Evolutionary conservation across 1,284 basidiomycete genomes (phyloP).

Genomic region (Thelephora terrestris): DNA sequence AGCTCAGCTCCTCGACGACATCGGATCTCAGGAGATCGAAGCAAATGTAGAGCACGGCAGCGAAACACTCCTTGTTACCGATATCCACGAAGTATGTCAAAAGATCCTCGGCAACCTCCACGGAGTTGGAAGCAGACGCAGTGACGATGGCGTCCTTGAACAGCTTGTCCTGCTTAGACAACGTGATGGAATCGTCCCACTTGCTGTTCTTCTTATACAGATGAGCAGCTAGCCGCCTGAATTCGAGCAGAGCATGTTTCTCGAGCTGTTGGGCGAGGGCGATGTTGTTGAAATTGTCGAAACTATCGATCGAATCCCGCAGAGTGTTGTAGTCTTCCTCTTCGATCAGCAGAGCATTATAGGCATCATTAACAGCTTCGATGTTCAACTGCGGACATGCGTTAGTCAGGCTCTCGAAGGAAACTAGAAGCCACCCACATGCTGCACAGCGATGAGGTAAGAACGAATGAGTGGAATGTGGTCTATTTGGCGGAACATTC

Average conservation of each 20-base stretch:
- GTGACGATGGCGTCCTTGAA: constrained; percentile 96
- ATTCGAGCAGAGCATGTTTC: constrained; percentile 89
- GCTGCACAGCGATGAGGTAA: constrained; percentile 96
- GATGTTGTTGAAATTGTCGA: constrained; percentile 96
- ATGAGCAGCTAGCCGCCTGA: constrained; percentile 89
- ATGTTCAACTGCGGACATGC: constrained; percentile 65
- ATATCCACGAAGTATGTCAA: constrained; percentile 93
- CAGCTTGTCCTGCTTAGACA: constrained; percentile 93
- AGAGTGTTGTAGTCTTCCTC: constrained; percentile 98
- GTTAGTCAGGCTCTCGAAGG: not conserved
- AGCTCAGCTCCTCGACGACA: constrained; percentile 88
- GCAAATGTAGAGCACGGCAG: constrained; percentile 82
- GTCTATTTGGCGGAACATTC: constrained; percentile 92
- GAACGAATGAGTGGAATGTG: constrained; percentile 92
- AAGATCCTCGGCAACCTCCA: constrained; percentile 88
- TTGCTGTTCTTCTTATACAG: constrained; percentile 95
- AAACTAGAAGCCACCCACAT: constrained; percentile 37
- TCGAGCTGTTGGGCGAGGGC: constrained; percentile 81
- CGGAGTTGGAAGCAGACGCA: constrained; percentile 71
- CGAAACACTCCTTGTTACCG: constrained; percentile 97
- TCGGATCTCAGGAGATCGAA: constrained; percentile 91
- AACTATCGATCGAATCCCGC: constrained; percentile 92
- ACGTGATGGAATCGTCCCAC: constrained; percentile 91
- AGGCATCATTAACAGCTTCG: constrained; percentile 95
- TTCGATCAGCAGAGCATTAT: constrained; percentile 94